Conservation (phyloP, 768 basidiomycete genomes). For the Lactarius sanguifluus region DNA sequence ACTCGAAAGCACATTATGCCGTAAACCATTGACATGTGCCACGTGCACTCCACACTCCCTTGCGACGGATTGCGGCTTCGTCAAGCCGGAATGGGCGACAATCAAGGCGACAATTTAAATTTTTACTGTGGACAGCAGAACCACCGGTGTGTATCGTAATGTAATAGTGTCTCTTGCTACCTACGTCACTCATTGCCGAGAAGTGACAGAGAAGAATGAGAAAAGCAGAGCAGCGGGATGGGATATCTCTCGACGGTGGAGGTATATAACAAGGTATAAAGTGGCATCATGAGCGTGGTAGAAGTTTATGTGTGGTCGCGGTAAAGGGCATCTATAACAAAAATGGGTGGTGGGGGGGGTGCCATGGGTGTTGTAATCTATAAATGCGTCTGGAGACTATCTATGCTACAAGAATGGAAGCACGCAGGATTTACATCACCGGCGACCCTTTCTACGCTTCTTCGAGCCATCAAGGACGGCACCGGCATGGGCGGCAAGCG, state of each 20-base stretch:
- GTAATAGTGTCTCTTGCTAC: not conserved
- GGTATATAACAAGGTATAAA: not conserved
- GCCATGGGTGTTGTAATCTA: constrained; percentile 4
- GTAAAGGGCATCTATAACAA: not conserved
- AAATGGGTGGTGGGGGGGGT: not conserved
- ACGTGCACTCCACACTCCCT: not conserved
- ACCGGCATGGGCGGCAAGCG: constrained; percentile 54
- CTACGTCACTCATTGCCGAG: not conserved
- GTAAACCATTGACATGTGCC: not conserved
- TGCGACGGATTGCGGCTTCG: not conserved
- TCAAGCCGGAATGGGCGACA: too few relatives aligned
- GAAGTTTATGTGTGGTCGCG: not conserved
- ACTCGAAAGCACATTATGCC: not conserved
- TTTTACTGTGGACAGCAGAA: not conserved
- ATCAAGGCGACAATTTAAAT: too few relatives aligned
- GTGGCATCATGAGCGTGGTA: constrained; percentile 3
- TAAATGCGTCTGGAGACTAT: constrained; percentile 13
- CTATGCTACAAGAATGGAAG: constrained; percentile 15
- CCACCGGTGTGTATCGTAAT: not conserved
- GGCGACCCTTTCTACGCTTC: constrained; percentile 41
- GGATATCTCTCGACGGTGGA: not conserved
- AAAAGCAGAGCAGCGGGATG: not conserved
- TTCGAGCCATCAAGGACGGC: constrained; percentile 54
- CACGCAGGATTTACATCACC: constrained; percentile 13
- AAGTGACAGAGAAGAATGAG: not conserved